phyloP scores from a whole-genome alignment of 345 rosid species.

The Erucastrum elatum region DNA sequence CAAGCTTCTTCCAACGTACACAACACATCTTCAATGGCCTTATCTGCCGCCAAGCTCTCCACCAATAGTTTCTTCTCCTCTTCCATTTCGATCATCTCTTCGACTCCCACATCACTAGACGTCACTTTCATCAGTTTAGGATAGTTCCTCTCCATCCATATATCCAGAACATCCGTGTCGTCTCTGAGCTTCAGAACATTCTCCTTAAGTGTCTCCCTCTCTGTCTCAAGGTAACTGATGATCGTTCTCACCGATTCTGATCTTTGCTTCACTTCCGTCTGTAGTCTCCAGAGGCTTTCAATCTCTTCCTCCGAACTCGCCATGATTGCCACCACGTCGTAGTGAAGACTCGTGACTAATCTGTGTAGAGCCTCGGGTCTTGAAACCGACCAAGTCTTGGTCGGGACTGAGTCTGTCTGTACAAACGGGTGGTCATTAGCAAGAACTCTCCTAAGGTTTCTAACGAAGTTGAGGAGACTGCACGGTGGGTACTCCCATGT shows the following conservation, averaged over 20 bases:
- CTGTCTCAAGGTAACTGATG: constrained; percentile 43
- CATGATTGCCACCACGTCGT: constrained; percentile 43
- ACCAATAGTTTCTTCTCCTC: constrained; percentile 20
- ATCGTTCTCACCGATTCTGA: neutral
- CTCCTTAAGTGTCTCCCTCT: constrained; percentile 41
- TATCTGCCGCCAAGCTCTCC: constrained; percentile 47
- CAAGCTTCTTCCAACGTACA: constrained; percentile 54
- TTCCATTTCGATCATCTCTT: constrained; percentile 42
- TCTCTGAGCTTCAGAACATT: constrained; percentile 27
- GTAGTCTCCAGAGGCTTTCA: constrained; percentile 42
- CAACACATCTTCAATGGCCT: constrained; percentile 62
- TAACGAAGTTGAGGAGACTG: constrained; percentile 49
- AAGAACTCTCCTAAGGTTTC: constrained; percentile 52
- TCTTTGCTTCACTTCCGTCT: constrained; percentile 42
- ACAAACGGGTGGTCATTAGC: constrained; percentile 58
- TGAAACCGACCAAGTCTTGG: constrained; percentile 43
- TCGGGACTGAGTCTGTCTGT: constrained; percentile 20
- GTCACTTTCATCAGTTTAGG: neutral
- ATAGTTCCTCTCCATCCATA: constrained; percentile 51
- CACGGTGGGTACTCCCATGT: constrained; percentile 58
- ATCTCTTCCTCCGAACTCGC: constrained; percentile 41
- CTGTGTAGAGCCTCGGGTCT: constrained; percentile 67
- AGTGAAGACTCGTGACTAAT: constrained; percentile 57
- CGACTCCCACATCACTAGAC: constrained; percentile 3
- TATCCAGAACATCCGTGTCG: constrained; percentile 35